Base-by-base conservation (phyloP, 192 early-diverging fungal species). In the Backusella westeae region DNA sequence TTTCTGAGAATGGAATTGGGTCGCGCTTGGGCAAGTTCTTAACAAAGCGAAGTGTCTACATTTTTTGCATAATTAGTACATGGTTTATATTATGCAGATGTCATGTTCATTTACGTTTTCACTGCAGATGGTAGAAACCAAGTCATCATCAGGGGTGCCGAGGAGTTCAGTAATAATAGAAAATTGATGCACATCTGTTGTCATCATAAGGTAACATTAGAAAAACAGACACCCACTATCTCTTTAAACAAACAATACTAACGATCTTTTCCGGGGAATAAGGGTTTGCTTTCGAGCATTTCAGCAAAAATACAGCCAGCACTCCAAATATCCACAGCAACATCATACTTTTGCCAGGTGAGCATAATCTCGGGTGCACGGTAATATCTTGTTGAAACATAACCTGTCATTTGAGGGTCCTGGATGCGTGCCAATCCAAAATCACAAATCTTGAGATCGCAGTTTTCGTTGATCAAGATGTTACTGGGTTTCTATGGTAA, bases 361-460 rank as follows among this genome's bases (percentile, higher is more conserved):
- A 99, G 85, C 96, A 99, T 97, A 78, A 99, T 98, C 75, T 99
- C 97, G 38, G 97, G 97, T 12, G 97, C 96, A 75, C 97, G 92
- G 80, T 99, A 99, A 85, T 98, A 98, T 44, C 97, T 88, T 15
- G 97, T 98, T 8, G 96, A 96, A 23, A 98, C 97, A 83, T 99
- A 99, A 34, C 96, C 96, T 26, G 96, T 98, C 96, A 98, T 98
- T 81, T 96, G 94, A 74, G 93, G 91, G 75, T 97, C 96, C 75
- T 96, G 94, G 53, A 97, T 91, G 75, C 97, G 92, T 4, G 97
- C 97, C 59, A 99, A 82, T 4, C 97, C 97, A 83, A 99, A 97
- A 83, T 99, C 97, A 84, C 96, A 98, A 78, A 99, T 99, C 88
- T 96, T 99, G 44, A 99, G 88, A 81, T 99, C 97, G 79, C 97